Base-by-base conservation (phyloP, 225 moss, liverwort and hornwort species). In the Antitrichia curtipendula region DNA sequence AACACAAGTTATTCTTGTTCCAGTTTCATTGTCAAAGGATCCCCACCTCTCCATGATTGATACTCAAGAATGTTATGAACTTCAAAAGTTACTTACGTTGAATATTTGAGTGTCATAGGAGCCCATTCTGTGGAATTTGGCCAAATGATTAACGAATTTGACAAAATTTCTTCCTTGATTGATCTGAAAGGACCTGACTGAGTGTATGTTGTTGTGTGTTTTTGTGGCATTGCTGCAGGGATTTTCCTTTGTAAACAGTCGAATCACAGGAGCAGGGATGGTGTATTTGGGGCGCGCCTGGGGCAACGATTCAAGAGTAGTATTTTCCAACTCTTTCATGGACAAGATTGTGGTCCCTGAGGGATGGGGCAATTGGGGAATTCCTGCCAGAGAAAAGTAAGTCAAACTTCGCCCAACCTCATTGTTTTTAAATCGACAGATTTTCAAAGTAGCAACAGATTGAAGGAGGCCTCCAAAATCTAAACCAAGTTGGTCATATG, bases 291-390 rank as follows among this genome's bases (percentile, higher is more conserved):
- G 93, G 31, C 91, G 93, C 2, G 88, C 92, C 4, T 94, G 91
- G 94, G 94, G 92, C 43, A 86, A 81, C 13, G 84, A 91, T 73
- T 93, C 92, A 2, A 91, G 94, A 41, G 94, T 94, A 1, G 93
- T 93, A 7, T 94, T 92, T 80, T 84, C 91, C 87, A 93, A 92
- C 54, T 85, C 91, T 8, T 94, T 82, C 82, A 90, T 94, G 93
- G 91, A 91, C 84, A 86, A 92, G 57, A 83, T 92, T 59, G 82
- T 95, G 32, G 84, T 92, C 19, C 91, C 90, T 6, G 81, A 78
- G 13, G 94, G 93, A 15, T 93, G 94, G 94, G 82, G 70, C 72
- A 84, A 95, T 64, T 93, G 92, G 92, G 91, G 91, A 53, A 10
- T 91, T 22, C 92, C 90, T 31, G 86, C 82, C 32, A 59, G 88